phyloP scores from a whole-genome alignment of 164 flowering plant genomes.

The Brasenia schreberi region DNA sequence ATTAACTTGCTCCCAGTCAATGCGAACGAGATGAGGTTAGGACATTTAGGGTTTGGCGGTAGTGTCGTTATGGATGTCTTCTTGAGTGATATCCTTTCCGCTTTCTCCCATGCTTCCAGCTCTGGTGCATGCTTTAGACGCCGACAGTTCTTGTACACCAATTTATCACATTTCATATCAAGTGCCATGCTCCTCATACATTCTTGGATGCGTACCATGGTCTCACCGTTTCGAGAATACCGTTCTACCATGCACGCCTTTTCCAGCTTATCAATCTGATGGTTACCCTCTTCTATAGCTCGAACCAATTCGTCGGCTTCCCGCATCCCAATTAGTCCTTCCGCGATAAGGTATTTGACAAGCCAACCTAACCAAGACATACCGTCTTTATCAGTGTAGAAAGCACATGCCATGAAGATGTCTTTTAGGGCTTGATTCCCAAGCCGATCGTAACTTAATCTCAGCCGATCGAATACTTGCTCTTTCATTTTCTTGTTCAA shows the following conservation, averaged over 20 bases:
- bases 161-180: neutral
- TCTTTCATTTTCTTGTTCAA: neutral
- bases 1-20: neutral
- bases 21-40: neutral
- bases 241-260: neutral
- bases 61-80: neutral
- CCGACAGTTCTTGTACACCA: neutral
- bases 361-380: neutral
- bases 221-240: neutral
- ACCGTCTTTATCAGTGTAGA: neutral
- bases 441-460: conserved; percentile 1
- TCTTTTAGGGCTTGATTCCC: neutral
- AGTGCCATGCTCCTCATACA: neutral
- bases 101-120: conserved; percentile 4
- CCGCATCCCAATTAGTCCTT: neutral
- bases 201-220: neutral
- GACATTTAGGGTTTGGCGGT: neutral
- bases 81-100: conserved; percentile 1
- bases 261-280: neutral
- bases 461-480: neutral
- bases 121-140: neutral
- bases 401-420: conserved; percentile 1
- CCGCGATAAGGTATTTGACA: neutral
- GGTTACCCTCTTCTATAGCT: neutral
- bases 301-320: neutral